phyloP scores from a whole-genome alignment of 768 basidiomycete genomes.

The Leccinum subtestaceum region DNA sequence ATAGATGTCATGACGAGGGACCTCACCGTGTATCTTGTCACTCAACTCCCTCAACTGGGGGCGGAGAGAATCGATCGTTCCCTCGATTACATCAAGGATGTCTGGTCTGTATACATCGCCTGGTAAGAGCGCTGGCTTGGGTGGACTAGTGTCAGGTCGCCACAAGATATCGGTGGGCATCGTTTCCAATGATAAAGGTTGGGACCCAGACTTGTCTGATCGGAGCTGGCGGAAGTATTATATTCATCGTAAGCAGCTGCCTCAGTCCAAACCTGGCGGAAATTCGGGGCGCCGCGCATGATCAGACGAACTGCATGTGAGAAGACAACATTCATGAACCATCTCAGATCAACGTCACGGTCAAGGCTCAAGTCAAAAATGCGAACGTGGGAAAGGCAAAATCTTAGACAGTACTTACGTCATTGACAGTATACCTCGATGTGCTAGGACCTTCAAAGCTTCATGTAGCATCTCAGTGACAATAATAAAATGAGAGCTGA shows the following conservation, averaged over 20 bases:
- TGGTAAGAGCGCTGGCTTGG: slow-evolving; percentile 24
- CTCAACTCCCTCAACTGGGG: slow-evolving; percentile 60
- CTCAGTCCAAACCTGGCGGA: not conserved
- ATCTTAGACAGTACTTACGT: too few species aligned
- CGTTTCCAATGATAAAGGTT: not conserved
- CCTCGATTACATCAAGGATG: slow-evolving; percentile 57
- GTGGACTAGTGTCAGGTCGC: slow-evolving; percentile 35
- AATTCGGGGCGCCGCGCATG: not conserved
- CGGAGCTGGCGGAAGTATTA: not conserved
- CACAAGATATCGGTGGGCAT: slow-evolving; percentile 34
- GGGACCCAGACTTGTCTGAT: not conserved
- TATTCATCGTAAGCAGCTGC: not conserved
- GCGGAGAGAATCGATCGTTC: slow-evolving; percentile 50
- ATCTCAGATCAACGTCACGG: too few species aligned
- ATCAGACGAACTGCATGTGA: not conserved
- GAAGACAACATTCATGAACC: too few species aligned
- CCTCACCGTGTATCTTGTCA: slow-evolving; percentile 66
- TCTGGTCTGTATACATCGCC: slow-evolving; percentile 53
- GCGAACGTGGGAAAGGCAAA: not conserved
- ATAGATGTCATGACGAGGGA: too few species aligned
- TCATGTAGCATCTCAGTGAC: not conserved
- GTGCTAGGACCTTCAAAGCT: too few species aligned
- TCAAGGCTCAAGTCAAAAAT: too few species aligned
- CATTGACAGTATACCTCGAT: not conserved
- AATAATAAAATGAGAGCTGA: not conserved